These are phyloP conservation scores for Penicillium glabrum DNA, from an alignment of 2,329 filamentous ascomycete genomes.

Conservation along the genomic window DNA sequence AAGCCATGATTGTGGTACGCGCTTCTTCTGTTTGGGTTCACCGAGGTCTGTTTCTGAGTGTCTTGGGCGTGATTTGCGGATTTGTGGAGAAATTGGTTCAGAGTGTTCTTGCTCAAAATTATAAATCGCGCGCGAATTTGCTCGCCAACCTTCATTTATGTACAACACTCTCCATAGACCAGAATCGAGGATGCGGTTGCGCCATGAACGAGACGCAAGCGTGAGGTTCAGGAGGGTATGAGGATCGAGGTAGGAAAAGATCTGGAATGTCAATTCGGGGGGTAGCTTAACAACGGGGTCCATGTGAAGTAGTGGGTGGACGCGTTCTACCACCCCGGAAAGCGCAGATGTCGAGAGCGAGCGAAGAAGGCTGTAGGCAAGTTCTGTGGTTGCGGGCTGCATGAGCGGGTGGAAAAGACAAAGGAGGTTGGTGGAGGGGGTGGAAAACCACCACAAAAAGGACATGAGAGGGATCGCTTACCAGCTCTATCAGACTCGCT, in stretches of 20 bases:
- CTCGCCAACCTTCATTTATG: slow-evolving; percentile 80
- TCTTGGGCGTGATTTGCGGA: slow-evolving; percentile 48
- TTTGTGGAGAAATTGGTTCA: slow-evolving; percentile 35
- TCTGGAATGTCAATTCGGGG: slow-evolving; percentile 84
- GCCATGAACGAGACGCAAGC: slow-evolving; percentile 77
- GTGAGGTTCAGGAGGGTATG: slow-evolving; percentile 77
- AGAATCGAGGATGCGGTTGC: slow-evolving; percentile 75
- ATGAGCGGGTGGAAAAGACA: slow-evolving; percentile 17
- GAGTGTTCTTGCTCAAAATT: slow-evolving; percentile 61
- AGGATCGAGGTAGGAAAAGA: slow-evolving; percentile 83
- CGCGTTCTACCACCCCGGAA: slow-evolving; percentile 73
- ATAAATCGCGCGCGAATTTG: slow-evolving; percentile 64
- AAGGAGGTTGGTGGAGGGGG: slow-evolving; percentile 4
- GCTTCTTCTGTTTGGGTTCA: slow-evolving; percentile 55
- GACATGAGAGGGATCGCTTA: slow-evolving; percentile 31
- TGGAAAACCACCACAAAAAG: background rate
- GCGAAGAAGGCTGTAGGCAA: slow-evolving; percentile 75
- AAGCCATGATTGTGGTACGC: slow-evolving; percentile 47
- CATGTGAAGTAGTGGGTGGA: slow-evolving; percentile 84
- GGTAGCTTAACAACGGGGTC: slow-evolving; percentile 86
- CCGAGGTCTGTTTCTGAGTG: slow-evolving; percentile 49
- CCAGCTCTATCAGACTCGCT: slow-evolving; percentile 57
- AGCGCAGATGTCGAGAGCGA: slow-evolving; percentile 78
- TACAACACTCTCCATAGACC: slow-evolving; percentile 86
- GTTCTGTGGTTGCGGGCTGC: slow-evolving; percentile 55